Conservation (phyloP, 176 grass and related monocot genomes). For the Carex myosuroides region DNA sequence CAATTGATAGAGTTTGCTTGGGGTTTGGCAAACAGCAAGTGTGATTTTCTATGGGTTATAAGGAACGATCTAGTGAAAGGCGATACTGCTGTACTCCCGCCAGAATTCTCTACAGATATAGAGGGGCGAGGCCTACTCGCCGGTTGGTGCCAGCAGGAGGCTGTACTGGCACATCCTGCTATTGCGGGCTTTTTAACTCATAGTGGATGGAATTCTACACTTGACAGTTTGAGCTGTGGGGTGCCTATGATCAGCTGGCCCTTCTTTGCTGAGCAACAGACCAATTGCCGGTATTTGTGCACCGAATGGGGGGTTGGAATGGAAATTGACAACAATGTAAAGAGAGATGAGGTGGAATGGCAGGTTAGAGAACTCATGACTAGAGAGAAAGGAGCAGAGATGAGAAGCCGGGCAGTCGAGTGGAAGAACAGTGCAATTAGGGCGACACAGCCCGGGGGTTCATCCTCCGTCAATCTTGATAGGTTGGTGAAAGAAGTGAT, state of each 20-base stretch:
- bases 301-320: conserved; percentile 36
- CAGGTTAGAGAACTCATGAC: conserved; percentile 37
- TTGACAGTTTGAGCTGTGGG: conserved; percentile 26
- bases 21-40: conserved; percentile 43
- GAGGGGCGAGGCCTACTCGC: conserved; percentile 19
- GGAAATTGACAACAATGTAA: conserved; percentile 41
- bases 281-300: conserved; percentile 39
- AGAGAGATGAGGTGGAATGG: conserved; percentile 35
- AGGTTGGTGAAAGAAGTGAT: background rate
- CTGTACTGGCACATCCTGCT: conserved; percentile 30
- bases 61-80: conserved; percentile 46
- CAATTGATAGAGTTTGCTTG: conserved; percentile 55
- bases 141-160: conserved; percentile 52
- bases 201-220: conserved; percentile 57
- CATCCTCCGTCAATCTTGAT: background rate
- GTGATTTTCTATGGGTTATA: conserved; percentile 49
- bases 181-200: conserved; percentile 53
- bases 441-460: conserved; percentile 22
- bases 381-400: conserved; percentile 36
- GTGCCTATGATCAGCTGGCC: conserved; percentile 60
- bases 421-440: conserved; percentile 37
- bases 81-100: conserved; percentile 32
- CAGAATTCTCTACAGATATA: conserved; percentile 24
- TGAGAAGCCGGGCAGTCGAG: conserved; percentile 13
- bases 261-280: conserved; percentile 49